A percentile compares a stretch with the other conserved stretches of the same genome.
Evolutionary conservation across 2,329 filamentous ascomycete species (phyloP).

Genomic region (Colletotrichum australisinense): DNA sequence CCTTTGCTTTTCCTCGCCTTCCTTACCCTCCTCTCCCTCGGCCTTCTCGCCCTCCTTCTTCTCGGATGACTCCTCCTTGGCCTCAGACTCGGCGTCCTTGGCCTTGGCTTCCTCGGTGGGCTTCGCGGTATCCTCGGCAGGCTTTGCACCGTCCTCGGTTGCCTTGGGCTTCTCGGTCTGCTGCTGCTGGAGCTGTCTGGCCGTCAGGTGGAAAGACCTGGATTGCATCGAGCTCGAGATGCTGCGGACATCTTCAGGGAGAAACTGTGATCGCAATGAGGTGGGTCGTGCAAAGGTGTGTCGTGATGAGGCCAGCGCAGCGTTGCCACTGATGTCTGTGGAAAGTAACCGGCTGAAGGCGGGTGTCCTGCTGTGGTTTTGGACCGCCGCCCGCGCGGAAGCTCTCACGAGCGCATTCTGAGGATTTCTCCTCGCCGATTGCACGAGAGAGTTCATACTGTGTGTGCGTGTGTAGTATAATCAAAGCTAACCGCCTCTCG

Average conservation of each 20-base stretch:
- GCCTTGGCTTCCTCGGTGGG: constrained; percentile 55
- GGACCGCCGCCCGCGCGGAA: constrained; percentile 49
- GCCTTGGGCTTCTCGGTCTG: constrained; percentile 42
- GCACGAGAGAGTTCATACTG: constrained; percentile 58
- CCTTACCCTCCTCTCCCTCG: constrained; percentile 54
- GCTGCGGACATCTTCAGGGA: constrained; percentile 53
- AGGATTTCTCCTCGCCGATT: constrained; percentile 55
- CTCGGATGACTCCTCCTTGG: constrained; percentile 42
- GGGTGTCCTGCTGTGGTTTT: constrained; percentile 57
- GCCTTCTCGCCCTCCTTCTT: constrained; percentile 53
- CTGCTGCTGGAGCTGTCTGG: constrained; percentile 41
- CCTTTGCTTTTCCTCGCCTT: constrained; percentile 64
- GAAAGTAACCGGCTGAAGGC: constrained; percentile 60
- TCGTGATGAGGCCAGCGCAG: constrained; percentile 41
- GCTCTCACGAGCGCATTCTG: constrained; percentile 55
- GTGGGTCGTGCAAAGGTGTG: constrained; percentile 44
- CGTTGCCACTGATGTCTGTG: constrained; percentile 40
- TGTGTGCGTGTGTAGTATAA: constrained; percentile 36
- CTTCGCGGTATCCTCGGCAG: constrained; percentile 51
- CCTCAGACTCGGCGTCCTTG: constrained; percentile 44
- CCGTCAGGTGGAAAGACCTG: constrained; percentile 53
- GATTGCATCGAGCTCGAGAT: constrained; percentile 47
- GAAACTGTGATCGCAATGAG: constrained; percentile 59
- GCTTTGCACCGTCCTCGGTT: constrained; percentile 45
- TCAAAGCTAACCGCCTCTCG: constrained; percentile 41